phyloP scores from a whole-genome alignment of 1,284 basidiomycete genomes.

The Melampsora larici-populina region DNA sequence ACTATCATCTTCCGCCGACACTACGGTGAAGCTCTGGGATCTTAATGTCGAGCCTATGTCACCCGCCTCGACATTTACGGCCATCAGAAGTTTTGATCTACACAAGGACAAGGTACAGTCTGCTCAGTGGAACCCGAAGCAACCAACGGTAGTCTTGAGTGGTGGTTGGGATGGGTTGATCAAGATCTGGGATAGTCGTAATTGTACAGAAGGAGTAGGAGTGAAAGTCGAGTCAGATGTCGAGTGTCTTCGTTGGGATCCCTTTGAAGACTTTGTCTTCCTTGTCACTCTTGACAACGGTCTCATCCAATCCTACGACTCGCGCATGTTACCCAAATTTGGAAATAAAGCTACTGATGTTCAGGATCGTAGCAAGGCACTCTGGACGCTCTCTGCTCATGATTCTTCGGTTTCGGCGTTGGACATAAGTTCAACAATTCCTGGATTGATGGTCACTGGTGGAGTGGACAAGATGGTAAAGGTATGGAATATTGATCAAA shows the following conservation, averaged over 20 bases:
- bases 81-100: slow-evolving; percentile 78
- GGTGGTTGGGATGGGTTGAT: slow-evolving; percentile 93
- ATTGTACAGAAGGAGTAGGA: slow-evolving; percentile 71
- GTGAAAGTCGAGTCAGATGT: slow-evolving; percentile 82
- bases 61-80: slow-evolving; percentile 56
- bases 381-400: slow-evolving; percentile 90
- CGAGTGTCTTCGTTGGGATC: slow-evolving; percentile 92
- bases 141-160: slow-evolving; percentile 82
- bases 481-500: slow-evolving; percentile 79
- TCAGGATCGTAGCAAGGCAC: slow-evolving; percentile 53
- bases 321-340: slow-evolving; percentile 70
- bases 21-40: slow-evolving; percentile 97
- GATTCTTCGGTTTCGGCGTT: slow-evolving; percentile 87
- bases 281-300: slow-evolving; percentile 84
- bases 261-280: slow-evolving; percentile 81
- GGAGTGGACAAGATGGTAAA: slow-evolving; percentile 81
- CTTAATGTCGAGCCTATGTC: slow-evolving; percentile 64
- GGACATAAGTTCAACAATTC: slow-evolving; percentile 86
- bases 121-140: slow-evolving; percentile 87
- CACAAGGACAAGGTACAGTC: slow-evolving; percentile 98
- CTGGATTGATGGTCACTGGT: slow-evolving; percentile 85
- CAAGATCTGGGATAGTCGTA: slow-evolving; percentile 83
- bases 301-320: slow-evolving; percentile 84
- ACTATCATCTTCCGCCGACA: slow-evolving; percentile 87
- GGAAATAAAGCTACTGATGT: slow-evolving; percentile 57